These are phyloP conservation scores for Pisolithus orientalis DNA, from an alignment of 768 basidiomycete genomes.

Conservation along the genomic window DNA sequence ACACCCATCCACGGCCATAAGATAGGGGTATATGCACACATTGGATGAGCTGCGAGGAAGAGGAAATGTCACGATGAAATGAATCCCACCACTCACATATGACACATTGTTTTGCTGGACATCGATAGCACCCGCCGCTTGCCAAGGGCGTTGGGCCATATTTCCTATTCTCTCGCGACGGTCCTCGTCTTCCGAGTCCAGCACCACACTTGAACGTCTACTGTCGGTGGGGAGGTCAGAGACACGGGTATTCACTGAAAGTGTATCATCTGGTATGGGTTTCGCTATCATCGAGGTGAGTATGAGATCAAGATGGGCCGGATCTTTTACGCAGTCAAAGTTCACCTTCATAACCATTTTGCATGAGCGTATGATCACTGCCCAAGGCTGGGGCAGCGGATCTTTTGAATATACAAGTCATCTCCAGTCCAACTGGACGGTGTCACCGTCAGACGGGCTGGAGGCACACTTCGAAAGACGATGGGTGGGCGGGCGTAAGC, in stretches of 20 bases:
- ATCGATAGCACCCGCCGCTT: background rate
- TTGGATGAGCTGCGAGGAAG: background rate
- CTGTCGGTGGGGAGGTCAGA: background rate
- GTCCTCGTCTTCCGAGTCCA: slow-evolving; percentile 12
- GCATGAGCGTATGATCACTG: background rate
- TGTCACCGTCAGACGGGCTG: too few relatives aligned
- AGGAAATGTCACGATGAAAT: background rate
- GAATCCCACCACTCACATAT: background rate
- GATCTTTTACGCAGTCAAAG: background rate
- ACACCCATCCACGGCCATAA: slow-evolving; percentile 1
- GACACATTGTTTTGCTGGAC: background rate
- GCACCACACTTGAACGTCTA: slow-evolving; percentile 1
- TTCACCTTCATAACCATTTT: background rate
- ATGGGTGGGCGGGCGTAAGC: too few relatives aligned
- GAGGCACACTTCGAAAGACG: too few relatives aligned
- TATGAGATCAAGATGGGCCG: background rate
- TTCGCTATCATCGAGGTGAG: background rate
- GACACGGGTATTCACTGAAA: background rate
- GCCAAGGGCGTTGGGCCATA: background rate
- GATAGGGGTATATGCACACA: background rate
- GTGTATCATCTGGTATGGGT: background rate
- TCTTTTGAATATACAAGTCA: too few relatives aligned
- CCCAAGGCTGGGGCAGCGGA: too few relatives aligned
- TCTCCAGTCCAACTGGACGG: too few relatives aligned
- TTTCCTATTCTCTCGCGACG: slow-evolving; percentile 3